A percentile compares a stretch with the other conserved stretches of the same genome.
Evolutionary conservation across 768 basidiomycete species (phyloP).

Genomic region (Lentinula sp.): DNA sequence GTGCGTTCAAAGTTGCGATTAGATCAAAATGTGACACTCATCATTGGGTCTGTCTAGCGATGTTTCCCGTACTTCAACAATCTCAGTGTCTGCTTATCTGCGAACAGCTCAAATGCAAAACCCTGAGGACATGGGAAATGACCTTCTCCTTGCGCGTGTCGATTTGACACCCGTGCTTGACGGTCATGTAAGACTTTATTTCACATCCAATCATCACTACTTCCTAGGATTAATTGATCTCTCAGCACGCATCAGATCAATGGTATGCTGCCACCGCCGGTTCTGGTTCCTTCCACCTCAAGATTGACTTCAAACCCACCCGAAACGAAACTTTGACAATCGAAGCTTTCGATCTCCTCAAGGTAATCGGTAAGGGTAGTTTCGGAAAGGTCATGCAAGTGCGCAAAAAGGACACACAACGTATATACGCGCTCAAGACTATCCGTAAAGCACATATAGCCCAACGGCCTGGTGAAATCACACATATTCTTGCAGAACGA

Average conservation of each 20-base stretch:
- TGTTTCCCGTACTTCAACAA: conserved; percentile 89
- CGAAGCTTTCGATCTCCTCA: conserved; percentile 93
- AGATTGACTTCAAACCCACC: conserved; percentile 88
- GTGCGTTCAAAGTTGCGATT: conserved; percentile 42
- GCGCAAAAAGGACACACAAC: conserved; percentile 95
- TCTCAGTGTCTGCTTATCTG: conserved; percentile 88
- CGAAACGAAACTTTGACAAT: conserved; percentile 86
- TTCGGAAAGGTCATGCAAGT: conserved; percentile 99
- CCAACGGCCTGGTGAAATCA: conserved; percentile 92
- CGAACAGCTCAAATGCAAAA: conserved; percentile 71
- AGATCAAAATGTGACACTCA: neutral
- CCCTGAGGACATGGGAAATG: conserved; percentile 95
- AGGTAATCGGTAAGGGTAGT: conserved; percentile 95
- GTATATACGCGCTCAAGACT: conserved; percentile 97
- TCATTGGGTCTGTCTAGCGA: conserved; percentile 48
- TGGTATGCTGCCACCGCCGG: conserved; percentile 85
- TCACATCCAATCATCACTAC: neutral
- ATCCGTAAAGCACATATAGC: conserved; percentile 98
- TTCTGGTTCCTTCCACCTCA: conserved; percentile 89
- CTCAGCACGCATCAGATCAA: conserved; percentile 79
- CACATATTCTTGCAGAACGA: conserved; percentile 94
- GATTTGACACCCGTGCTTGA: conserved; percentile 85
- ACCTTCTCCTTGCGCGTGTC: conserved; percentile 88
- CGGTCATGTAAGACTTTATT: conserved; percentile 47
- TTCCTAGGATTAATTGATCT: conserved; percentile 2